These are phyloP conservation scores for Beauveria sp. DNA, from an alignment of 2,329 filamentous ascomycete species.

Conservation along the genomic window DNA sequence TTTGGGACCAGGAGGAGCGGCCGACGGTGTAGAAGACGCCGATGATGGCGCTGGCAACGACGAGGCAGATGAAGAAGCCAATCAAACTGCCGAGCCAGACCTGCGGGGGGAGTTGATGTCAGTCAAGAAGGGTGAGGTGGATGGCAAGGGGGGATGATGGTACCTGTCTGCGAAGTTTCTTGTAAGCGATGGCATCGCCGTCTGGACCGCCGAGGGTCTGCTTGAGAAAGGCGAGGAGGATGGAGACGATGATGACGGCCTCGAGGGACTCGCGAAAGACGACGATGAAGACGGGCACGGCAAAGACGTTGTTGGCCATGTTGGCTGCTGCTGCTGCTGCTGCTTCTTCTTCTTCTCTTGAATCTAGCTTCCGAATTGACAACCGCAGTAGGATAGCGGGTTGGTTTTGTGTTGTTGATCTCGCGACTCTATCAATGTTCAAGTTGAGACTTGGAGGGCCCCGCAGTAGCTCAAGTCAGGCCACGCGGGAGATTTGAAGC, in stretches of 20 bases:
- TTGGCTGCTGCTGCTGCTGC: constrained; percentile 12
- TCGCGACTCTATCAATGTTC: neutral
- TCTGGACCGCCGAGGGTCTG: constrained; percentile 63
- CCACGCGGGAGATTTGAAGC: neutral
- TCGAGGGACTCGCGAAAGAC: constrained; percentile 81
- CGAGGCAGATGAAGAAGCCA: constrained; percentile 57
- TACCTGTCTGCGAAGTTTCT: constrained; percentile 60
- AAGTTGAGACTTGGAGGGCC: no score
- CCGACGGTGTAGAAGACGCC: constrained; percentile 64
- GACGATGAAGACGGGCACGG: constrained; percentile 81
- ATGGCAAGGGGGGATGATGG: neutral
- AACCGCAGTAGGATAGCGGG: neutral
- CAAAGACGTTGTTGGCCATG: constrained; percentile 64
- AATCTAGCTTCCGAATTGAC: no score
- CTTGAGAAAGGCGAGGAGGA: constrained; percentile 79
- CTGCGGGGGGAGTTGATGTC: constrained; percentile 14
- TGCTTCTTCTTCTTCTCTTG: no score
- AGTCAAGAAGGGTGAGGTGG: neutral
- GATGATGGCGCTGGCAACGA: constrained; percentile 60
- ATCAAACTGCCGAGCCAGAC: constrained; percentile 57
- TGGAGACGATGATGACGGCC: constrained; percentile 76
- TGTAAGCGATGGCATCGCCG: constrained; percentile 55
- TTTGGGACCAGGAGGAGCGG: constrained; percentile 55
- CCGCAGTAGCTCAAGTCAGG: neutral
- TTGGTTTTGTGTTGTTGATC: neutral